phyloP scores from a whole-genome alignment of 2,329 filamentous ascomycete species.

The Penicillium rolfsii region DNA sequence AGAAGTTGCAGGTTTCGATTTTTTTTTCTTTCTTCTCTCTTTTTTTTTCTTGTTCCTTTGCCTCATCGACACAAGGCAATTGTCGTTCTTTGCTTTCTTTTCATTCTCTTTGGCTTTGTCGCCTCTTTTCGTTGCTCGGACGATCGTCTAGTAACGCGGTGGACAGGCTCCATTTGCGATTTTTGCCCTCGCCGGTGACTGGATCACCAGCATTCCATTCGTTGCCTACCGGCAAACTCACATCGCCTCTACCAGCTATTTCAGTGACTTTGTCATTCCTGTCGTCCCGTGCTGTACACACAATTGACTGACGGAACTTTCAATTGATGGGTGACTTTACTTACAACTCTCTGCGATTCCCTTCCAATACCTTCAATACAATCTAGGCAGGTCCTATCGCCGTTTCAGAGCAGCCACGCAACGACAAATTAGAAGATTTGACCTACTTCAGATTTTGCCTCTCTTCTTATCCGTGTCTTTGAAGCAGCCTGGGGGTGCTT shows the following conservation, averaged over 20 bases:
- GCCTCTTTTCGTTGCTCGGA: slow-evolving; percentile 10
- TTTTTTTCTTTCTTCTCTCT: neutral
- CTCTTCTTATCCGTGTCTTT: neutral
- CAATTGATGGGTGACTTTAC: slow-evolving; percentile 1
- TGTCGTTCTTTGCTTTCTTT: slow-evolving; percentile 3
- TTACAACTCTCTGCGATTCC: slow-evolving; percentile 9
- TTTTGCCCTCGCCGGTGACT: slow-evolving; percentile 26
- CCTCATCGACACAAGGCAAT: neutral
- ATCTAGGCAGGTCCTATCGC: slow-evolving; percentile 27
- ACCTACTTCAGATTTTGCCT: neutral
- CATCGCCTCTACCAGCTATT: slow-evolving; percentile 19
- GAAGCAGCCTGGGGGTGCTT: slow-evolving; percentile 21
- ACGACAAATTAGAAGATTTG: slow-evolving; percentile 2
- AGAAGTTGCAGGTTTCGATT: neutral
- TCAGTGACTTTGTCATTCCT: slow-evolving; percentile 18
- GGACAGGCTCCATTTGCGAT: slow-evolving; percentile 21
- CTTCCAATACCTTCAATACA: slow-evolving; percentile 9
- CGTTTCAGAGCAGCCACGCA: slow-evolving; percentile 11
- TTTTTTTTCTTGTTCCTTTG: neutral
- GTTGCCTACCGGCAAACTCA: slow-evolving; percentile 30
- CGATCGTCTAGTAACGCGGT: slow-evolving; percentile 23
- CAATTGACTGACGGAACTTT: slow-evolving; percentile 2
- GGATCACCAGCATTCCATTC: slow-evolving; percentile 37
- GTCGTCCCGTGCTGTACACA: slow-evolving; percentile 9
- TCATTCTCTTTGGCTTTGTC: slow-evolving; percentile 10